These are phyloP conservation scores for Aspergillus fructus DNA, from an alignment of 2,329 filamentous ascomycete species.

Conservation along the genomic window DNA sequence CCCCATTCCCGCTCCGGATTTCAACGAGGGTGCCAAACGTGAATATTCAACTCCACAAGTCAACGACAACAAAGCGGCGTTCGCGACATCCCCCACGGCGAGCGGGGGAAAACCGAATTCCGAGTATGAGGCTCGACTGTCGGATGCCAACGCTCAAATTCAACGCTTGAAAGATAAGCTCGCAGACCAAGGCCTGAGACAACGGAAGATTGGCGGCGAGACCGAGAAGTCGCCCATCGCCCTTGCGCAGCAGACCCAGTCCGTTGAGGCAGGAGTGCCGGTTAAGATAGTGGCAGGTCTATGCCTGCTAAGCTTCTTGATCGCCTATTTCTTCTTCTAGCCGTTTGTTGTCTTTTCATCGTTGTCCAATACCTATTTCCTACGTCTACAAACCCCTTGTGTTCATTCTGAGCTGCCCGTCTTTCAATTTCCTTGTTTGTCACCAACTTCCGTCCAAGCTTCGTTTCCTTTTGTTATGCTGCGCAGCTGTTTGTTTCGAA, in stretches of 20 bases:
- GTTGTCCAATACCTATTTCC: constrained; percentile 25
- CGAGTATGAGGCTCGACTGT: constrained; percentile 70
- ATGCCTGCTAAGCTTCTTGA: constrained; percentile 85
- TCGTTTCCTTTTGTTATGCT: constrained; percentile 9
- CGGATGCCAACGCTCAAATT: constrained; percentile 73
- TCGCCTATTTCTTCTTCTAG: constrained; percentile 97
- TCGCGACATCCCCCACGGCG: constrained; percentile 50
- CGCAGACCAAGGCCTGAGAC: constrained; percentile 69
- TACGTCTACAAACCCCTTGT: constrained; percentile 21
- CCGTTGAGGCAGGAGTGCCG: constrained; percentile 70
- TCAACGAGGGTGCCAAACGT: constrained; percentile 35
- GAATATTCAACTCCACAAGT: constrained; percentile 42
- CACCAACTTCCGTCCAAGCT: constrained; percentile 23
- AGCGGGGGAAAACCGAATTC: constrained; percentile 53
- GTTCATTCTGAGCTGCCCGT: constrained; percentile 26
- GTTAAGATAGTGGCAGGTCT: constrained; percentile 80
- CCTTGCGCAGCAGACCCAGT: constrained; percentile 55
- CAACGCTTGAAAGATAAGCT: constrained; percentile 63
- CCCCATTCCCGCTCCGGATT: constrained; percentile 36
- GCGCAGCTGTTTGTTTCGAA: constrained; percentile 1
- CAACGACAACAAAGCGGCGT: constrained; percentile 32
- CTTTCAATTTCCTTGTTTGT: constrained; percentile 20
- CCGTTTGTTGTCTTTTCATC: constrained; percentile 18
- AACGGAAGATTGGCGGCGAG: constrained; percentile 68
- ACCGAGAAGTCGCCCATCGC: constrained; percentile 51